Conservation (phyloP, 768 basidiomycete genomes). For the Lactifluus pinguis region DNA sequence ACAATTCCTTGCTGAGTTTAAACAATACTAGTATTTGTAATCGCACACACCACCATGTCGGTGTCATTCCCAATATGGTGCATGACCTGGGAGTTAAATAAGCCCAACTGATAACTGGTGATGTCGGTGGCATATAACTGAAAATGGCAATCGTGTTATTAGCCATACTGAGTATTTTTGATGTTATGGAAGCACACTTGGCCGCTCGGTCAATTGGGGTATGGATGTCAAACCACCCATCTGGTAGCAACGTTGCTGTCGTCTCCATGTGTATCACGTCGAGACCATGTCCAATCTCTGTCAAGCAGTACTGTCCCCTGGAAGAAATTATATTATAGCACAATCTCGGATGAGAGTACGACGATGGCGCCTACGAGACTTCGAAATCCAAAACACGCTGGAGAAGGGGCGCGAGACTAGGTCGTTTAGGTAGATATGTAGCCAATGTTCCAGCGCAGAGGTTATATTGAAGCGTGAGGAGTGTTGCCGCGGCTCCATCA, state of each 20-base stretch:
- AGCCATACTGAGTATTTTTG: background rate
- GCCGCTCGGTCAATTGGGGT: conserved; percentile 30
- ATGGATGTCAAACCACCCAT: conserved; percentile 32
- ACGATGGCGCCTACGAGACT: conserved; percentile 21
- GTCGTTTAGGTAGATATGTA: conserved; percentile 21
- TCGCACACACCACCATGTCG: too few species aligned
- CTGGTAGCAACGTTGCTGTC: conserved; percentile 30
- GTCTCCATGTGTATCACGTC: conserved; percentile 38
- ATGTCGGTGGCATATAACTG: conserved; percentile 40
- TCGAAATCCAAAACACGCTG: conserved; percentile 26
- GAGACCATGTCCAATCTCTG: conserved; percentile 40
- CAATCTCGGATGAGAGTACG: conserved; percentile 5
- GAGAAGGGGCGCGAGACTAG: conserved; percentile 22
- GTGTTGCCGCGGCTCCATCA: conserved; percentile 28
- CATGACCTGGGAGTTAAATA: too few species aligned
- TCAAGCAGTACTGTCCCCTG: conserved; percentile 35
- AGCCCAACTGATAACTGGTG: conserved; percentile 25
- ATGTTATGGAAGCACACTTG: conserved; percentile 27
- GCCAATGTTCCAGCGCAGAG: conserved; percentile 31
- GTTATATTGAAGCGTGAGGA: conserved; percentile 33
- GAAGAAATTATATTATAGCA: background rate
- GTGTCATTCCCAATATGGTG: too few species aligned
- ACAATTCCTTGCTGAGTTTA: too few species aligned
- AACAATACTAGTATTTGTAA: too few species aligned
- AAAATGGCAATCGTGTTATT: background rate